A percentile compares a stretch with the other conserved stretches of the same genome.
Evolutionary conservation across 768 basidiomycete genomes (phyloP).

Genomic region (Russula emetica): DNA sequence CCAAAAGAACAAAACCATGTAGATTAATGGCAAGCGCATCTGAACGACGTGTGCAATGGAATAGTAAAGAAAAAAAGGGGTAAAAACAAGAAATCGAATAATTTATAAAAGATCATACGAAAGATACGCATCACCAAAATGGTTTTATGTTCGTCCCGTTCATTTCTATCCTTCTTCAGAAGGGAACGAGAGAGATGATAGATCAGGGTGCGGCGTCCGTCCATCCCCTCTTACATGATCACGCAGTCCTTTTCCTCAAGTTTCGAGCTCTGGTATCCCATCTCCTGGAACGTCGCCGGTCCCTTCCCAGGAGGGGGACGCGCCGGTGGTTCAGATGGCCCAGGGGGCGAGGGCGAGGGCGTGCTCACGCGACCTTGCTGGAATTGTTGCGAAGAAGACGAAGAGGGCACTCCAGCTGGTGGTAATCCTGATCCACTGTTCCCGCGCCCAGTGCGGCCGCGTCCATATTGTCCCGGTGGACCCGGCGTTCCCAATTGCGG

Average conservation of each 20-base stretch:
- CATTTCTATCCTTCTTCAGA: not conserved
- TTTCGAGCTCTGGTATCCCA: conserved; percentile 81
- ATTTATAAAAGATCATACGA: not conserved
- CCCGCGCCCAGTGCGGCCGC: not conserved
- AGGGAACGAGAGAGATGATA: not conserved
- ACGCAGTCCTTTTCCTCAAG: conserved; percentile 80
- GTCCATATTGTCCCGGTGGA: not conserved
- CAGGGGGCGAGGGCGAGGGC: conserved; percentile 4
- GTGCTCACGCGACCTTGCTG: not conserved
- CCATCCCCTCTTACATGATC: conserved; percentile 57
- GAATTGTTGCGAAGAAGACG: not conserved
- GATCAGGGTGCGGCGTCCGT: not conserved
- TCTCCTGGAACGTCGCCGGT: conserved; percentile 85
- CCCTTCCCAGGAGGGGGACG: conserved; percentile 36
- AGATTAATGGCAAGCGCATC: not conserved
- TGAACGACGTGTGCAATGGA: not conserved
- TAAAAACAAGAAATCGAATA: not conserved
- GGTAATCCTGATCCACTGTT: conserved; percentile 1
- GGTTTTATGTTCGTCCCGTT: not conserved
- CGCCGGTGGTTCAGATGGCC: conserved; percentile 7
- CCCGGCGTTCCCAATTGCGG: not conserved
- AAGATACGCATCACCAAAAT: not conserved
- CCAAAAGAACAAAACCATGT: not conserved
- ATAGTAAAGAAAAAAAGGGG: not conserved
- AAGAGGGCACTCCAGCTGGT: not conserved